These are phyloP conservation scores for Chlamydomonas sphaeroides DNA, from an alignment of 139 green algal species.

Conservation along the genomic window DNA sequence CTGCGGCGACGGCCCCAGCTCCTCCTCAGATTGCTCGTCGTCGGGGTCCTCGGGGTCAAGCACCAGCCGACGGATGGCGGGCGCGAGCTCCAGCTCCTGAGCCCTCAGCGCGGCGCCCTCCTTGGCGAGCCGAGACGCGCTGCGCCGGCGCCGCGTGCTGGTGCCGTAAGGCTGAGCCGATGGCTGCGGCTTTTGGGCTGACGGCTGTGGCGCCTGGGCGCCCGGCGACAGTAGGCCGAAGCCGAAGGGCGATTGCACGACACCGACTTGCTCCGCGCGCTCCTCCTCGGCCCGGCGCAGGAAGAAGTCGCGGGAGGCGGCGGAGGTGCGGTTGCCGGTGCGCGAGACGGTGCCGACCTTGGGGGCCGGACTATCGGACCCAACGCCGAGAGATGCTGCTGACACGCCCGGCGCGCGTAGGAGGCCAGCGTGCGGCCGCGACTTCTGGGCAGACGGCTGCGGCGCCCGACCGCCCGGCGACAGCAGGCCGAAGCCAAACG, in stretches of 20 bases:
- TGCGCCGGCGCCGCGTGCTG: no score
- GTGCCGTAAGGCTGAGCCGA: no score
- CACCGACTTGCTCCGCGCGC: not conserved
- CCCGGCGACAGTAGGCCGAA: constrained; percentile 8
- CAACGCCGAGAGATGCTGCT: no score
- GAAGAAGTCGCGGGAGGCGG: not conserved
- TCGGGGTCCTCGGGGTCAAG: not conserved
- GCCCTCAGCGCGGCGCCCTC: no score
- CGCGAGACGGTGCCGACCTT: constrained; percentile 27
- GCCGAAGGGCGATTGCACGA: constrained; percentile 23
- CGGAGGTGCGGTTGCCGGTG: not conserved
- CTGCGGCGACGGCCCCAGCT: not conserved
- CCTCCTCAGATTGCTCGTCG: not conserved
- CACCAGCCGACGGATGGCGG: not conserved
- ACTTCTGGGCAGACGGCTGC: no score
- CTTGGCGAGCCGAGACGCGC: no score
- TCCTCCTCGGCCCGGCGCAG: not conserved
- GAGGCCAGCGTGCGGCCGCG: no score
- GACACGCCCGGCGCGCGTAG: no score
- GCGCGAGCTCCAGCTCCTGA: no score
- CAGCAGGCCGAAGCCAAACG: constrained; percentile 27
- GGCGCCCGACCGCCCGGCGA: no score
- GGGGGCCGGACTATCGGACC: constrained; percentile 13
- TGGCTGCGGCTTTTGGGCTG: no score
- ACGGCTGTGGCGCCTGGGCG: no score